phyloP scores from a whole-genome alignment of 225 moss, liverwort and hornwort genomes.

The Bryoerythrophyllum caledonicum region DNA sequence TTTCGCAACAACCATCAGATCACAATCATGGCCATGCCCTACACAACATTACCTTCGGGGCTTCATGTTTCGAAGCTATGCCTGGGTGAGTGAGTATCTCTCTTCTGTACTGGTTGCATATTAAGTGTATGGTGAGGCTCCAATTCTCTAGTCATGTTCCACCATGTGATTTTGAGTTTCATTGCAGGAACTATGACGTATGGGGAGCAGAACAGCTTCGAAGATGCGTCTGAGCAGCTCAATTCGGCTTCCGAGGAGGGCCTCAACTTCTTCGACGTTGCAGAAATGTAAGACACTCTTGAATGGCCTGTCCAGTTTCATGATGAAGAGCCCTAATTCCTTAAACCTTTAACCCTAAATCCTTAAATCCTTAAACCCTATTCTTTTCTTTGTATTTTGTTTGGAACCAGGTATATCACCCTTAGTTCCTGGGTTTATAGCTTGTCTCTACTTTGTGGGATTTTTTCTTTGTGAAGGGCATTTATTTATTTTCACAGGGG shows the following conservation, averaged over 20 bases:
- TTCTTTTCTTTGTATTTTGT: too few species aligned
- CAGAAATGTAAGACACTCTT: constrained; percentile 66
- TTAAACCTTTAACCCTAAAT: too few species aligned
- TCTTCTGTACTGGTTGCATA: not conserved
- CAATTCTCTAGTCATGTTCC: not conserved
- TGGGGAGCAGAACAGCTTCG: constrained; percentile 71
- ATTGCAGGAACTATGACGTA: constrained; percentile 79
- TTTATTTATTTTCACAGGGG: too few species aligned
- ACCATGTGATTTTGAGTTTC: not conserved
- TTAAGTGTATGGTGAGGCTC: not conserved
- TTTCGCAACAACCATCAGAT: not conserved
- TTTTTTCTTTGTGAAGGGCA: too few species aligned
- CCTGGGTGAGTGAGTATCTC: constrained; percentile 47
- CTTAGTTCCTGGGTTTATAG: too few species aligned
- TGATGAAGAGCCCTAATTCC: too few species aligned
- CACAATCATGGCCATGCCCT: constrained; percentile 37
- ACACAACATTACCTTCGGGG: constrained; percentile 34
- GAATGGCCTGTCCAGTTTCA: too few species aligned
- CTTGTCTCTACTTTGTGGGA: too few species aligned
- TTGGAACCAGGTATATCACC: too few species aligned
- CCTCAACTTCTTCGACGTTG: constrained; percentile 72
- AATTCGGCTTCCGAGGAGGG: constrained; percentile 65
- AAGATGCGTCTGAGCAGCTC: constrained; percentile 69
- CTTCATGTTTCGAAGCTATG: constrained; percentile 70
- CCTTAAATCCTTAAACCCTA: too few species aligned